phyloP scores from a whole-genome alignment of 108 stramenopile species.

The Stephanodiscus triporus region DNA sequence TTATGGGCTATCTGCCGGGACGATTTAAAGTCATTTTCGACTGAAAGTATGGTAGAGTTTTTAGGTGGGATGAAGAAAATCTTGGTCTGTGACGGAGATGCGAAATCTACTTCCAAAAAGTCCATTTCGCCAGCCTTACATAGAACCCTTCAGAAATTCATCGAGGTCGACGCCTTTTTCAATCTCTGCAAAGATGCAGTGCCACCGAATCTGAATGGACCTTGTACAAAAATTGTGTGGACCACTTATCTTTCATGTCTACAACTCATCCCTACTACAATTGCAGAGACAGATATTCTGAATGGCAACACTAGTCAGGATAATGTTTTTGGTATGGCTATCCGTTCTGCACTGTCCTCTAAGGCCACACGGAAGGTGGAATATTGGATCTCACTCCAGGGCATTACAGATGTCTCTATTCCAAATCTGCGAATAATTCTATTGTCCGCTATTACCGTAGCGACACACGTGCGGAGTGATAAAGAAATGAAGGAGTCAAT shows the following conservation, averaged over 20 bases:
- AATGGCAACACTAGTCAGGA: slow-evolving; percentile 7
- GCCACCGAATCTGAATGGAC: slow-evolving; percentile 4
- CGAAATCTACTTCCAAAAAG: slow-evolving; percentile 27
- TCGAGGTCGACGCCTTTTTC: slow-evolving; percentile 45
- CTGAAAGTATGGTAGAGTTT: slow-evolving; percentile 30
- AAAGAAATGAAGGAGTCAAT: slow-evolving; percentile 37
- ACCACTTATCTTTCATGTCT: slow-evolving; percentile 30
- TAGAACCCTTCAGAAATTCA: slow-evolving; percentile 47
- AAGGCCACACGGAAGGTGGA: slow-evolving; percentile 31
- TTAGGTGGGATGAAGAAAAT: slow-evolving; percentile 30
- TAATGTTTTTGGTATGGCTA: slow-evolving; percentile 30
- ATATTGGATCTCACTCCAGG: slow-evolving; percentile 25
- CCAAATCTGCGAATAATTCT: slow-evolving; percentile 11
- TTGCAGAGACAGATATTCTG: slow-evolving; percentile 16
- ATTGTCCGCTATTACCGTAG: slow-evolving; percentile 26
- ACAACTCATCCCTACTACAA: slow-evolving; percentile 10
- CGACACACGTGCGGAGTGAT: slow-evolving; percentile 17
- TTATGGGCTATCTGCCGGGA: slow-evolving; percentile 52
- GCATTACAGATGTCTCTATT: not conserved
- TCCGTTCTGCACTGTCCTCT: slow-evolving; percentile 13
- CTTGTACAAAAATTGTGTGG: slow-evolving; percentile 17
- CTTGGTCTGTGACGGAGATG: slow-evolving; percentile 19
- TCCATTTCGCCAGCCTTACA: slow-evolving; percentile 54
- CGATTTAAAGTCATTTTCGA: not conserved
- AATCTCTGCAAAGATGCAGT: slow-evolving; percentile 44